Evolutionary conservation across 2,329 filamentous ascomycete genomes (phyloP).

Genomic region (Aspergillus glaucus): DNA sequence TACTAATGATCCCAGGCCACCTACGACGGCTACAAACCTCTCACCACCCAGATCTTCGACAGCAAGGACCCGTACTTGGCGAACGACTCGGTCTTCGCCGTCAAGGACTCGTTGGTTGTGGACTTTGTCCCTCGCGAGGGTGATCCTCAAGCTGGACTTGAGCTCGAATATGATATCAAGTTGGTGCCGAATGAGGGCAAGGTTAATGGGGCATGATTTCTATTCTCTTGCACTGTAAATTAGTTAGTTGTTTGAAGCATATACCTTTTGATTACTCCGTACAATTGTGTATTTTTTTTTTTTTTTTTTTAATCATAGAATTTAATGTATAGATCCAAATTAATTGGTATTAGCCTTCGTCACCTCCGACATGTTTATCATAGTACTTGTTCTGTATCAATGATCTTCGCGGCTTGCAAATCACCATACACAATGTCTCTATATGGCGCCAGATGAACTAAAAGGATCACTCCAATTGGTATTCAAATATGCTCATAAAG

Average conservation of each 20-base stretch:
- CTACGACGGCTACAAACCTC: constrained; percentile 55
- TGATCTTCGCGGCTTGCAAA: too few relatives aligned
- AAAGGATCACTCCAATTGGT: neutral
- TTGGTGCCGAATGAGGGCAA: constrained; percentile 23
- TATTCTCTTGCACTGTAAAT: neutral
- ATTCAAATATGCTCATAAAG: neutral
- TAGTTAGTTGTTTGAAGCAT: neutral
- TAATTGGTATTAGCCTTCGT: too few relatives aligned
- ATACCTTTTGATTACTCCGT: neutral
- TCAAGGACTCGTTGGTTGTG: constrained; percentile 54
- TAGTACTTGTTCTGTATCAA: too few relatives aligned
- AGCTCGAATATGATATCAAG: constrained; percentile 49
- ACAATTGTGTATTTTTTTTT: too few relatives aligned
- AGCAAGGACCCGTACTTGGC: constrained; percentile 56
- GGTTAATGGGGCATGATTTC: constrained; percentile 6
- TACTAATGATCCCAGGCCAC: constrained; percentile 37
- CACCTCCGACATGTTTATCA: too few relatives aligned
- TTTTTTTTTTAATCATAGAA: too few relatives aligned
- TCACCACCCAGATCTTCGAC: constrained; percentile 76
- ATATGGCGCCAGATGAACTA: too few relatives aligned
- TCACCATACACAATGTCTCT: too few relatives aligned
- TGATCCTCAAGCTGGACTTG: constrained; percentile 48
- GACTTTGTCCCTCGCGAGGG: constrained; percentile 50
- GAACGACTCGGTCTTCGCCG: constrained; percentile 54
- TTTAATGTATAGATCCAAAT: too few relatives aligned